Evolutionary conservation across 2,329 filamentous ascomycete species (phyloP).

Genomic region (Colletotrichum australisinense): DNA sequence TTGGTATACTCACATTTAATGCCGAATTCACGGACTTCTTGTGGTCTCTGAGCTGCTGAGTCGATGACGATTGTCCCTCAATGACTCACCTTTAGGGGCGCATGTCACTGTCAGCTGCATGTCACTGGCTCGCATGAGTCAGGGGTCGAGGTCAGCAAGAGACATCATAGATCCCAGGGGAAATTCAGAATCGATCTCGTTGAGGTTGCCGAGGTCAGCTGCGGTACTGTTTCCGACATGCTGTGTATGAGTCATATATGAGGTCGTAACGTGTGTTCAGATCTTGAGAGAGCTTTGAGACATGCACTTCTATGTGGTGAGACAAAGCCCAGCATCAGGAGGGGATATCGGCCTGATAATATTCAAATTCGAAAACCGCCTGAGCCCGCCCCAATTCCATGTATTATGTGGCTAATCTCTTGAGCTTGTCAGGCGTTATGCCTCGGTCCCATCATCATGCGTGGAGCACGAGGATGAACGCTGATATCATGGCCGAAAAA

Average conservation of each 20-base stretch:
- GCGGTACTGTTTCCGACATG: conserved; percentile 33
- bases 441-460: conserved; percentile 33
- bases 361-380: conserved; percentile 1
- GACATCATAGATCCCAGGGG: conserved; percentile 66
- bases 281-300: neutral
- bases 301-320: neutral
- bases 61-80: no score
- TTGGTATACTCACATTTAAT: conserved; percentile 45
- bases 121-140: neutral
- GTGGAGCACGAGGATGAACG: conserved; percentile 28
- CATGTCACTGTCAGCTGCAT: neutral
- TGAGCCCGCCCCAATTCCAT: neutral
- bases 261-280: no score
- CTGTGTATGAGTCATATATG: no score
- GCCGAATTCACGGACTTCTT: conserved; percentile 64
- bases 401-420: conserved; percentile 22
- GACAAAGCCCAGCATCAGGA: neutral
- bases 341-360: conserved; percentile 18
- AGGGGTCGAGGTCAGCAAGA: conserved; percentile 65
- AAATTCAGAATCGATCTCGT: conserved; percentile 70
- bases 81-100: conserved; percentile 58
- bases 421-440: conserved; percentile 13
- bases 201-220: conserved; percentile 75
- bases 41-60: no score
- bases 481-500: conserved; percentile 31